These are phyloP conservation scores for Boechera divaricarpa DNA, from an alignment of 345 rosid species.

Conservation along the genomic window DNA sequence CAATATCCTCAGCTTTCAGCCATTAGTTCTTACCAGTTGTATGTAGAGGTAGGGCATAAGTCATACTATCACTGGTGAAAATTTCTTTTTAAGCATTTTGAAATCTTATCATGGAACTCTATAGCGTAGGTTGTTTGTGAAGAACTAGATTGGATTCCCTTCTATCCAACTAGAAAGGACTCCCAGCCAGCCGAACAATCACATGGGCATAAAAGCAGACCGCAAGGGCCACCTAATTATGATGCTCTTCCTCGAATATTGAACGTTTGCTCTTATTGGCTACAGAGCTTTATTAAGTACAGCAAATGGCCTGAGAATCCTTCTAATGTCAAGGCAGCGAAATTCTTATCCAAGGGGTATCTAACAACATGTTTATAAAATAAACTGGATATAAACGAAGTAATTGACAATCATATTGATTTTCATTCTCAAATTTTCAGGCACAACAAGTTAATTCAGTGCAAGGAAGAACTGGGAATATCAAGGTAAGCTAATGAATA, in stretches of 20 bases:
- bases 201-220: conserved; percentile 64
- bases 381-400: not conserved
- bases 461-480: conserved; percentile 72
- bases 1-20: conserved; percentile 95
- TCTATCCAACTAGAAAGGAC: conserved; percentile 58
- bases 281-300: conserved; percentile 90
- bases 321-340: conserved; percentile 85
- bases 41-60: conserved; percentile 80
- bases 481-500: conserved; percentile 58
- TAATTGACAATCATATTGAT: conserved; percentile 8
- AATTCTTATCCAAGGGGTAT: conserved; percentile 89
- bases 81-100: conserved; percentile 21
- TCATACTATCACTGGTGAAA: conserved; percentile 33
- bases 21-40: conserved; percentile 93
- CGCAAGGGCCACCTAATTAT: conserved; percentile 69
- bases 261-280: conserved; percentile 92
- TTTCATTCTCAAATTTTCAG: conserved; percentile 49
- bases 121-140: conserved; percentile 84
- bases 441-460: conserved; percentile 74
- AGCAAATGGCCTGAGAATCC: conserved; percentile 95
- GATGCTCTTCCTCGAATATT: conserved; percentile 74
- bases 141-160: conserved; percentile 95
- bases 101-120: conserved; percentile 34
- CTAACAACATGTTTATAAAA: conserved; percentile 21
- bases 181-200: conserved; percentile 46